Conservation (phyloP, 73 alveolate genomes). For the Symbiodinium pilosum region DNA sequence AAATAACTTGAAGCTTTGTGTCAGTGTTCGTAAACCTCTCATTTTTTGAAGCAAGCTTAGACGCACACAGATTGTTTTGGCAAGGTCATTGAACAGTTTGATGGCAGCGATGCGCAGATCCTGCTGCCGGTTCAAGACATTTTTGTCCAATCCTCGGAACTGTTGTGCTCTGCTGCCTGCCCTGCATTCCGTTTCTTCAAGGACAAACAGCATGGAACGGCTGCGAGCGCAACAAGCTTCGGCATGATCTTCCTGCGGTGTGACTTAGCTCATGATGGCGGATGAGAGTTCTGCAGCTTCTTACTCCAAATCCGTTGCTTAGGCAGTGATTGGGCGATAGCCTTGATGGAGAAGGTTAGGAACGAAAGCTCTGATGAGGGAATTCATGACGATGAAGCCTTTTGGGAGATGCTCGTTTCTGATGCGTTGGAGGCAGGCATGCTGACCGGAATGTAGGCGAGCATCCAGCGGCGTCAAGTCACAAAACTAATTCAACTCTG, state of each 20-base stretch:
- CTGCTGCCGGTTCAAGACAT: not conserved
- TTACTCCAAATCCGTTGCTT: not conserved
- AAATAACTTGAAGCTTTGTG: no score
- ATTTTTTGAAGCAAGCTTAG: not conserved
- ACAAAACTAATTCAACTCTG: no score
- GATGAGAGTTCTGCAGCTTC: not conserved
- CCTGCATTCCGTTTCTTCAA: not conserved
- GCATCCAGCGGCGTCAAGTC: no score
- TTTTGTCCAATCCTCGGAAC: not conserved
- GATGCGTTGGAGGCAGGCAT: not conserved
- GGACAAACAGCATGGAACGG: not conserved
- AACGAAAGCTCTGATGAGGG: conserved; percentile 22
- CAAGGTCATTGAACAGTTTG: conserved; percentile 4
- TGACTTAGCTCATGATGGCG: not conserved
- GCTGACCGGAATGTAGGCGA: no score
- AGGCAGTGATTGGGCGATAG: conserved; percentile 46
- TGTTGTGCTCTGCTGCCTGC: not conserved
- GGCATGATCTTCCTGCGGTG: conserved; percentile 62
- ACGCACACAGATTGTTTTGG: not conserved
- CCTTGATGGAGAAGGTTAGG: conserved; percentile 50
- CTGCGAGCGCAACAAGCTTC: conserved; percentile 10
- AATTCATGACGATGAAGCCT: conserved; percentile 19
- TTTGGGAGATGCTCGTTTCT: not conserved
- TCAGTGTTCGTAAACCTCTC: no score
- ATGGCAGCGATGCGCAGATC: conserved; percentile 18